These are phyloP conservation scores for Blakeslea trispora DNA, from an alignment of 371 early-diverging fungal genomes.

Conservation along the genomic window DNA sequence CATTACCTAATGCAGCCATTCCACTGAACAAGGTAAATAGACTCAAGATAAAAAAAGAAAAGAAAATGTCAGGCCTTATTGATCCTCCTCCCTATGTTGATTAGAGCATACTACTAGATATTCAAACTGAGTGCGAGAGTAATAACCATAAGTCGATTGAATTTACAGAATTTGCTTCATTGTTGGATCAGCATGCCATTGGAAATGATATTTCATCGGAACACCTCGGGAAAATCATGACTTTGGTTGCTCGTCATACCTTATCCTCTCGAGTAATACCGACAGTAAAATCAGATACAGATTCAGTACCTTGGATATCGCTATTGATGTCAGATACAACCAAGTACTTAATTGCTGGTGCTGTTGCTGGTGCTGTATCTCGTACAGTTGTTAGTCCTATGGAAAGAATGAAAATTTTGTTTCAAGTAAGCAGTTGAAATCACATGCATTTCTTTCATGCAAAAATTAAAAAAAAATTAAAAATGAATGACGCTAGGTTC, in stretches of 20 bases:
- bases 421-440: constrained; percentile 68
- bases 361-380: constrained; percentile 89
- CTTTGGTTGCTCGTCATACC: constrained; percentile 29
- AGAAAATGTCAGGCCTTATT: too few species aligned
- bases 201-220: constrained; percentile 35
- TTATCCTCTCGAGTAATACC: constrained; percentile 10
- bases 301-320: too few species aligned
- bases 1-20: constrained; percentile 34
- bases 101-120: constrained; percentile 9
- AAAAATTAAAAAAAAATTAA: too few species aligned
- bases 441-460: constrained; percentile 21
- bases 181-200: constrained; percentile 35
- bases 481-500: too few species aligned
- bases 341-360: constrained; percentile 88
- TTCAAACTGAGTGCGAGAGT: constrained; percentile 4
- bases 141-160: constrained; percentile 8
- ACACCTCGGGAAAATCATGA: constrained; percentile 40
- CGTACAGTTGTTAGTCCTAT: constrained; percentile 92
- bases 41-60: too few species aligned
- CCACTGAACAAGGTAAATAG: constrained; percentile 46
- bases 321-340: constrained; percentile 48
- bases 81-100: too few species aligned
- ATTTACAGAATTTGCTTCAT: constrained; percentile 36
- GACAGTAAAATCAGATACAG: too few species aligned
- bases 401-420: constrained; percentile 90